Evolutionary conservation across 257 asterid genomes (phyloP).

Genomic region (Solanum habrochaites): DNA sequence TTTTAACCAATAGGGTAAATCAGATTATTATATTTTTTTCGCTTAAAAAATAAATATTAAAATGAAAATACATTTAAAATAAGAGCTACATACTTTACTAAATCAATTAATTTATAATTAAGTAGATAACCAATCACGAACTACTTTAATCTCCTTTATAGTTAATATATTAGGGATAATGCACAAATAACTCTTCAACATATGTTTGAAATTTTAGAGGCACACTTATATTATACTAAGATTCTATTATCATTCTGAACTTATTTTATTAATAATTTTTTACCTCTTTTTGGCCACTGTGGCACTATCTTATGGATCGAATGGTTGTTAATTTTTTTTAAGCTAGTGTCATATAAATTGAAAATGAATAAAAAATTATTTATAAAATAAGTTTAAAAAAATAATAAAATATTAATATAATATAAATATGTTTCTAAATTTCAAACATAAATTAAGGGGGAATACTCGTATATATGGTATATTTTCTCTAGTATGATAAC

Average conservation of each 20-base stretch:
- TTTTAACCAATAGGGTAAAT: neutral
- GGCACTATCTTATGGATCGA: too few relatives aligned
- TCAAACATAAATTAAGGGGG: accelerated
- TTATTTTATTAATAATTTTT: too few relatives aligned
- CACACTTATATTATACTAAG: too few relatives aligned
- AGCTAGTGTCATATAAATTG: accelerated
- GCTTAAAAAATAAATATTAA: neutral
- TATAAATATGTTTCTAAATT: too few relatives aligned
- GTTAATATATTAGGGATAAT: too few relatives aligned
- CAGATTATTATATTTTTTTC: neutral
- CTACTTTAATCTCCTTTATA: neutral
- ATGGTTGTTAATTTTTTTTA: too few relatives aligned
- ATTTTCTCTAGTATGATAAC: neutral
- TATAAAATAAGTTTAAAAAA: too few relatives aligned
- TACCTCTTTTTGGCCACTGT: accelerated
- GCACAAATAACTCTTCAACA: accelerated
- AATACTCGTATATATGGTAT: too few relatives aligned
- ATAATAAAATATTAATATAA: too few relatives aligned
- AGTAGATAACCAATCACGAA: neutral
- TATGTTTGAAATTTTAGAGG: accelerated
- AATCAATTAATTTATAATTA: neutral
- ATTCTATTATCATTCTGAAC: accelerated
- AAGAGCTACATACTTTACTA: neutral
- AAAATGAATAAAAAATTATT: too few relatives aligned
- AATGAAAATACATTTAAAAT: neutral